Evolutionary conservation across 2,329 filamentous ascomycete genomes (phyloP).

Genomic region (Diaporthe capsici): DNA sequence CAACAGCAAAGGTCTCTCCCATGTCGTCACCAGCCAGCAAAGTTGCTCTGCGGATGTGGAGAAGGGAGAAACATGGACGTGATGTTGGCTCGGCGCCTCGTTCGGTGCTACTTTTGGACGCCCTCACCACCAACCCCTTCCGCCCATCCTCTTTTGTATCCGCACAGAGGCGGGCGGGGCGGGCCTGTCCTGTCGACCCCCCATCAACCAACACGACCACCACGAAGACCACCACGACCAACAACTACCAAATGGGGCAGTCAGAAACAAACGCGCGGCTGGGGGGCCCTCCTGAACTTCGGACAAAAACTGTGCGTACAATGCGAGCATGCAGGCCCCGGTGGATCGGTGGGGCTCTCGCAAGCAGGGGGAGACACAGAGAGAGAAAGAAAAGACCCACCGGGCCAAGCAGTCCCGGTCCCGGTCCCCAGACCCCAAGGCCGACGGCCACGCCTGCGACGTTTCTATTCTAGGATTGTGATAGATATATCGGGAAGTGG

Average conservation of each 20-base stretch:
- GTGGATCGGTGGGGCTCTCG: not conserved
- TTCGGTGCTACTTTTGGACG: slow-evolving; percentile 19
- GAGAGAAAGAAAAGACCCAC: slow-evolving; percentile 5
- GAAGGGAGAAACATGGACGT: not conserved
- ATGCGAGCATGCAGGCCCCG: not conserved
- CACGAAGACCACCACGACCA: not conserved
- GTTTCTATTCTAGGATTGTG: slow-evolving; percentile 14
- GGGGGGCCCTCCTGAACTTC: not conserved
- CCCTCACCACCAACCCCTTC: not conserved
- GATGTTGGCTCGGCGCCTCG: slow-evolving; percentile 2
- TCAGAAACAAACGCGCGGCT: slow-evolving; percentile 26
- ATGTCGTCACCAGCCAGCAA: slow-evolving; percentile 10
- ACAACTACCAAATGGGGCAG: not conserved
- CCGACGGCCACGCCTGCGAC: not conserved
- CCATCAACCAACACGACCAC: not conserved
- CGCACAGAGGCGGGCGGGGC: not conserved
- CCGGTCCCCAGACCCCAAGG: not conserved
- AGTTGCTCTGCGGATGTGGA: not conserved
- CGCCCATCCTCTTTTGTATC: not conserved
- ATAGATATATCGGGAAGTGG: slow-evolving; percentile 5
- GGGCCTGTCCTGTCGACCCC: not conserved
- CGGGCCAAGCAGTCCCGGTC: slow-evolving; percentile 1
- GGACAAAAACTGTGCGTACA: not conserved
- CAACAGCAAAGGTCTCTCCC: too few relatives aligned
- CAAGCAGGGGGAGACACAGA: not conserved